phyloP scores from a whole-genome alignment of 2,329 filamentous ascomycete genomes.

The Trichophaea hybrida region DNA sequence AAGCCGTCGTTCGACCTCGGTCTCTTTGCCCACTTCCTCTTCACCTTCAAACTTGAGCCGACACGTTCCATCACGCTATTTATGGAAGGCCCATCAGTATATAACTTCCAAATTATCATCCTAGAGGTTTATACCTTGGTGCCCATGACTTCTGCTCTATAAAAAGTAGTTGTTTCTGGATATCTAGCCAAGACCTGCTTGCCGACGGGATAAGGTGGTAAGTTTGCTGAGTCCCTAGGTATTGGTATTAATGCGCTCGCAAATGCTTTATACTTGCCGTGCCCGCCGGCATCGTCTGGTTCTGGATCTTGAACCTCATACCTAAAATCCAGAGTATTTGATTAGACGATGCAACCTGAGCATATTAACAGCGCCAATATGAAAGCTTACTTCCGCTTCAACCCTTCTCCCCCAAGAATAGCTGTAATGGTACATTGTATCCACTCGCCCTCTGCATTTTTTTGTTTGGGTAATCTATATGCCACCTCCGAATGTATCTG shows the following conservation, averaged over 20 bases:
- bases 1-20: conserved; percentile 60
- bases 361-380: not conserved
- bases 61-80: conserved; percentile 27
- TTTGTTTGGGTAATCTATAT: conserved; percentile 30
- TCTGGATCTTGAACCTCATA: conserved; percentile 67
- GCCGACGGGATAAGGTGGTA: conserved; percentile 48
- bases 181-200: conserved; percentile 66
- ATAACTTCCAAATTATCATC: not conserved
- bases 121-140: conserved; percentile 37
- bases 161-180: conserved; percentile 73
- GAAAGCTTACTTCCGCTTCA: conserved; percentile 49
- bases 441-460: conserved; percentile 46
- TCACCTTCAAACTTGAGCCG: conserved; percentile 63
- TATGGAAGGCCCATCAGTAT: not conserved
- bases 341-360: not conserved
- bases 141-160: conserved; percentile 66
- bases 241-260: conserved; percentile 67
- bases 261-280: conserved; percentile 51
- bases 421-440: conserved; percentile 66
- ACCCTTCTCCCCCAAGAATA: conserved; percentile 55
- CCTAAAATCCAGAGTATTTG: conserved; percentile 9
- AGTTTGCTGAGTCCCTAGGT: conserved; percentile 43
- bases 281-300: conserved; percentile 53
- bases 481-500: conserved; percentile 26
- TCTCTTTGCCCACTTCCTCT: conserved; percentile 56